Base-by-base conservation (phyloP, 140 eudicot species). In the Cichorium intybus region DNA sequence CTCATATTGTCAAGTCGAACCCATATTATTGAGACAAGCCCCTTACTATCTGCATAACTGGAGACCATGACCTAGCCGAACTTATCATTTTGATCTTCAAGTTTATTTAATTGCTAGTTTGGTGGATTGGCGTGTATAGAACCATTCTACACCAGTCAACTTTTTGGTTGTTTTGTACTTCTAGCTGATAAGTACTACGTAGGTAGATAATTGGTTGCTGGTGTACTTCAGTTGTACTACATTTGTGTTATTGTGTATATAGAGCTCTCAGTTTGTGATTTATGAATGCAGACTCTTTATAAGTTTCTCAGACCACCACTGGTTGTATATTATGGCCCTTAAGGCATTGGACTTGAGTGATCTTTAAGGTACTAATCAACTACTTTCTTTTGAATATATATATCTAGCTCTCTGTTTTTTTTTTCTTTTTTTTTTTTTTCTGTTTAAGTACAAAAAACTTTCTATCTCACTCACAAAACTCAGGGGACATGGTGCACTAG, bases 171-270 rank as follows among this genome's bases (percentile, higher is more conserved):
- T 18, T 54, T 54, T 54, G 23, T 26, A 26, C 60, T 54, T 54
- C 20, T 23, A 2, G 24, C 66, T 6, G 21, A 60, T 10, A 21
- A 35, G 66, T 60, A 60, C 50, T 37, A 17, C 22, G 18, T 29
- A 60, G 51, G 52, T 60, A 37, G 52, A 41, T 61, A 31, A 12
- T 61, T 39, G 39, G 67, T 39, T 61, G 53, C 39, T 61, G 12
- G 10, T 39, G 67, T 61, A 61, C 66, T 60, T 22, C 53, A 61
- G 34, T 60, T 60, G 66, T 60, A 60, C 51, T 37, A 21, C 66
- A 34, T 39, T 10, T 21, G 52, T 37, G 50, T 37, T n/a, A n/a
- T n/a, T n/a, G n/a, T n/a, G n/a, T n/a, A n/a, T n/a, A 34, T 37
- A 60, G 12, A 60, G 66, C 65, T 35, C 33, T 35, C 4, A 35